Conservation (phyloP, 192 early-diverging fungal species). For the Coemansia sp. region DNA sequence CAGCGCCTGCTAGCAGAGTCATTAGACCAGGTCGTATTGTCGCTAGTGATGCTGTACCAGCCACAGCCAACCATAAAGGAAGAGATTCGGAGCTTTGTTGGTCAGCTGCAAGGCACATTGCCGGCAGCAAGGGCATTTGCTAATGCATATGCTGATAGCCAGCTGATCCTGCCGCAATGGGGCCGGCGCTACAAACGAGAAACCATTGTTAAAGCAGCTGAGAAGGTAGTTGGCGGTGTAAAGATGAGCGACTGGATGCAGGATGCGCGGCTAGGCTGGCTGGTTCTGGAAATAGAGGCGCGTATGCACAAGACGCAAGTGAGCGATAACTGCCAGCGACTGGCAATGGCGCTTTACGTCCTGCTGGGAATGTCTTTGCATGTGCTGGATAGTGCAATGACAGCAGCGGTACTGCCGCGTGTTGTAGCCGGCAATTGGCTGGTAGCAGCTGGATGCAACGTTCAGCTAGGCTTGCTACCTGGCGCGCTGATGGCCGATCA, state of each 20-base stretch:
- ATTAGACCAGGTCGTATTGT: conserved; percentile 16
- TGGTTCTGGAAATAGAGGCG: conserved; percentile 27
- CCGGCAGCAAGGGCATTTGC: neutral
- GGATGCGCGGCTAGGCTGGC: conserved; percentile 26
- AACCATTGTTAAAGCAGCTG: conserved; percentile 10
- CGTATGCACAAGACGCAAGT: conserved; percentile 11
- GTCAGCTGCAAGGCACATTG: conserved; percentile 1
- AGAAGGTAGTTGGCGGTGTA: neutral
- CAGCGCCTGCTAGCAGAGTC: conserved; percentile 6
- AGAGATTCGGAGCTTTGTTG: conserved; percentile 2
- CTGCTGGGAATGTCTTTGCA: conserved; percentile 10
- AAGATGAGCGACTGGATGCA: conserved; percentile 12
- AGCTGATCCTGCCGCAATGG: conserved; percentile 26
- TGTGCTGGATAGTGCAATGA: conserved; percentile 26
- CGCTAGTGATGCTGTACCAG: conserved; percentile 19
- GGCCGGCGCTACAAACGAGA: conserved; percentile 23
- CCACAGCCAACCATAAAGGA: conserved; percentile 7
- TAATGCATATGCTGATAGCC: neutral
- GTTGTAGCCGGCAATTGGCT: conserved; percentile 25
- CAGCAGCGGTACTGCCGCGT: conserved; percentile 20
- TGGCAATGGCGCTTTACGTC: conserved; percentile 23
- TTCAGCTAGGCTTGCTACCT: conserved; percentile 15
- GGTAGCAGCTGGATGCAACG: conserved; percentile 6
- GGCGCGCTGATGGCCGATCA: conserved; percentile 16
- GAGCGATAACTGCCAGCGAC: conserved; percentile 20